These are phyloP conservation scores for Leccinum imitatum DNA, from an alignment of 768 basidiomycete species.

Conservation along the genomic window DNA sequence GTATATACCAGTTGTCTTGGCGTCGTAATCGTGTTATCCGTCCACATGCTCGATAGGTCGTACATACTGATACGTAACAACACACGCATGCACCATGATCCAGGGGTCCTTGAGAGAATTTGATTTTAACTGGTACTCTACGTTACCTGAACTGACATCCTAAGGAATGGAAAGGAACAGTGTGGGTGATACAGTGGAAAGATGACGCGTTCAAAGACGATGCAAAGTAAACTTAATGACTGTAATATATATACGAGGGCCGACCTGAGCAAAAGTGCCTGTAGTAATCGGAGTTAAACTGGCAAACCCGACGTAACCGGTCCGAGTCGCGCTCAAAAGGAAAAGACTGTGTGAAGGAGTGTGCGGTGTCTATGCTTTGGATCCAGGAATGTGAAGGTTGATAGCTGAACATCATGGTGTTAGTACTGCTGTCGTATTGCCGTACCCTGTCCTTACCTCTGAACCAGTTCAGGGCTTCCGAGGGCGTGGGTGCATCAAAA, in stretches of 20 bases:
- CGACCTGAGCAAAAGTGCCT: conserved; percentile 22
- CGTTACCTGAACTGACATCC: conserved; percentile 25
- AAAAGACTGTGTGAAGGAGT: conserved; percentile 6
- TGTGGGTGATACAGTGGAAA: conserved; percentile 35
- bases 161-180: conserved; percentile 12
- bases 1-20: neutral
- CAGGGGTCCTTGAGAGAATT: conserved; percentile 2
- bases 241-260: conserved; percentile 34
- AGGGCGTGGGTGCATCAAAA: conserved; percentile 81
- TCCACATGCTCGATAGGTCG: neutral
- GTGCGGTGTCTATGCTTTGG: conserved; percentile 56
- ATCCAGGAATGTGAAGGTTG: conserved; percentile 84
- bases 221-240: conserved; percentile 36
- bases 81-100: neutral
- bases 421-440: neutral
- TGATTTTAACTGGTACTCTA: conserved; percentile 22
- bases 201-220: conserved; percentile 26
- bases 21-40: neutral
- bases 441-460: conserved; percentile 55
- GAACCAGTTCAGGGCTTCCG: conserved; percentile 87
- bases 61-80: neutral
- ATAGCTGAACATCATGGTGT: conserved; percentile 53
- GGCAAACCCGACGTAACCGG: conserved; percentile 4
- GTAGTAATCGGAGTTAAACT: neutral
- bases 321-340: conserved; percentile 4